Base-by-base conservation (phyloP, 306 rosid species). In the Quercus wislizeni region DNA sequence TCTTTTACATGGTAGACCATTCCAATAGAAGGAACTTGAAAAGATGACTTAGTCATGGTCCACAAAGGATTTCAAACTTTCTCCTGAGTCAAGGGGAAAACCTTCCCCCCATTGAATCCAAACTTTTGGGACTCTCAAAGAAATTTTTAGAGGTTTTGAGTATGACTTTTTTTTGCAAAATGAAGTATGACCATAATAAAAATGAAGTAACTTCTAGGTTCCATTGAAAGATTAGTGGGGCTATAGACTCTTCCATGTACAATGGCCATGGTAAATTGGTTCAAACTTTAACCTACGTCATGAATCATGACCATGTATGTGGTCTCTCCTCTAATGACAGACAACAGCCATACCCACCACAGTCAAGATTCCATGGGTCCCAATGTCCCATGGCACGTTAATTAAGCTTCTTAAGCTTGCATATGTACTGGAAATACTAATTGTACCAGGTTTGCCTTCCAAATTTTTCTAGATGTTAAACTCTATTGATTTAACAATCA, bases 41-140 rank as follows among this genome's bases (percentile, higher is more conserved):
- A 71, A 1, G 46, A 38, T 21, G 98, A 92, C 94, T 82, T 41
- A 11, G 94, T 87, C 93, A 75, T 76, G 89, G 94, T 89, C 94
- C 43, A 18, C 41, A 74, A 21, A 62, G 72, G 78, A 79, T 84
- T 87, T 89, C 84, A 86, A 81, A 69, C 21, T 35, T 67, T 71
- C 57, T 74, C 20, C 11, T 54, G 27, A 82, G 87, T 89, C 89
- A 75, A 56, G 75, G 62, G 85, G 90, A 72, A 74, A 89, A 86
- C 92, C 46, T 5, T 78, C 64, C 77, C 83, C 84, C 87, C 81
- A 7, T 85, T 83, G 91, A 81, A 70, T 73, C 88, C 80, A 84
- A 83, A 74, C 71, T 58, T 25, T 76, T 56, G 76, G 75, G 62
- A 75, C 61, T 33, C 71, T 57, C 62, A 54, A 30, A 65, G 86